Evolutionary conservation across 495 filamentous ascomycete species (phyloP).

Genomic region (Tuber borchii): DNA sequence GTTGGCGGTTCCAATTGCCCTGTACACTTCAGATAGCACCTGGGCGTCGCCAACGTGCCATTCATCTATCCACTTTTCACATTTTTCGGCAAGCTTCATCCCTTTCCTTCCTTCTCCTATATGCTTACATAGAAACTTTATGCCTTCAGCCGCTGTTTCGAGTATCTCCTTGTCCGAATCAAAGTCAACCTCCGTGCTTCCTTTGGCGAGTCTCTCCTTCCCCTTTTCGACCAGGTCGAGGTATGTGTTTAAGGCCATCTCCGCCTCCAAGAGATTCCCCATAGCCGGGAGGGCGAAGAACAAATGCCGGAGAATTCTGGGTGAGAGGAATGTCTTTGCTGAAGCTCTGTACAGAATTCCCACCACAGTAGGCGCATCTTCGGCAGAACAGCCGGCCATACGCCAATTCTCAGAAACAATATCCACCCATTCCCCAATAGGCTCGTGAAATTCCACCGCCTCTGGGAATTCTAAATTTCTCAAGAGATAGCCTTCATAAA

Average conservation of each 20-base stretch:
- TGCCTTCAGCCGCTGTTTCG: slow-evolving; percentile 66
- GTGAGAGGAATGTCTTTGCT: slow-evolving; percentile 89
- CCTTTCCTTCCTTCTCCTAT: slow-evolving; percentile 75
- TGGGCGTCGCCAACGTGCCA: slow-evolving; percentile 40
- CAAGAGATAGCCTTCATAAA: slow-evolving; percentile 37
- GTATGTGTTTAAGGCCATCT: slow-evolving; percentile 83
- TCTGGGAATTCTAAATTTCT: slow-evolving; percentile 61
- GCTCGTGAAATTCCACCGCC: slow-evolving; percentile 64
- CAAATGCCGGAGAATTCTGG: slow-evolving; percentile 72
- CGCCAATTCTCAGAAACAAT: slow-evolving; percentile 79
- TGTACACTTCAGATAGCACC: slow-evolving; percentile 62
- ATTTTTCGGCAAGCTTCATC: slow-evolving; percentile 55
- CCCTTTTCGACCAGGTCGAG: slow-evolving; percentile 74
- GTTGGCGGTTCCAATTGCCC: slow-evolving; percentile 73
- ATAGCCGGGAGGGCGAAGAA: slow-evolving; percentile 80
- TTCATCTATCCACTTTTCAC: slow-evolving; percentile 60
- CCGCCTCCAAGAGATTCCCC: slow-evolving; percentile 80
- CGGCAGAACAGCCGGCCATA: slow-evolving; percentile 63
- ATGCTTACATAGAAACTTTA: slow-evolving; percentile 74
- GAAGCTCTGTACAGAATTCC: slow-evolving; percentile 80
- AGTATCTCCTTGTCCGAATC: slow-evolving; percentile 71
- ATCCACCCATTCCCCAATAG: slow-evolving; percentile 74
- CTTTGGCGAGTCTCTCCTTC: slow-evolving; percentile 73
- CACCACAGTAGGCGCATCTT: slow-evolving; percentile 48
- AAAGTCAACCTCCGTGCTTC: slow-evolving; percentile 61